Base-by-base conservation (phyloP, 176 grass and related monocot genomes). In the Oryza brachyantha region DNA sequence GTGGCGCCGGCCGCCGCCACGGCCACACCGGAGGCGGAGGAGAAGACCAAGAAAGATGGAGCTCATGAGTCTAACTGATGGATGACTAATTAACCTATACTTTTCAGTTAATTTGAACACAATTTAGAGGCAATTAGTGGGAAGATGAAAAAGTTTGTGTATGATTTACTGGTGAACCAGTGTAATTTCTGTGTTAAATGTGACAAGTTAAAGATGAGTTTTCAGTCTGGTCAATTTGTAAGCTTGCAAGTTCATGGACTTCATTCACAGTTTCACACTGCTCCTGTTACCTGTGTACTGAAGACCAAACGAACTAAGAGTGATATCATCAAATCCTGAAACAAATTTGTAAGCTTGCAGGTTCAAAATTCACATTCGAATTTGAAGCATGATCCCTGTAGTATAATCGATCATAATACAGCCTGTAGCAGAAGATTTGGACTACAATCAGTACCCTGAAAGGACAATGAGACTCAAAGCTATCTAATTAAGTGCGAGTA, bases 1-100 rank as follows among this genome's bases (percentile, higher is more conserved):
- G n/a, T n/a, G n/a, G n/a, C n/a, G n/a, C n/a, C n/a, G n/a, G n/a
- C n/a, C n/a, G n/a, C n/a, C n/a, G n/a, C n/a, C n/a, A n/a, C n/a
- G 21, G 24, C 3, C 8, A 17, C 29, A 13, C 13, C 22, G 46
- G 29, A 1, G 17, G 1, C 5, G 32, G 35, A 66, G 35, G 65
- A 52, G 17, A 28, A 39, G 69, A 60, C 25, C 3, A 85, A 80
- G 46, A 74, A 66, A 73, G 45, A 74, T 0, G 78, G 3, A 19
- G 54, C 26, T 74, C 50, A 55, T 22, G 70, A 76, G 31, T 13
- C 24, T 16, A 58, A 58, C 5, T 37, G 71, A 74, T 74, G 31
- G 19, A 12, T 54, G 48, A n/a, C 48, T 54, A n/a, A 52, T 29
- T 72, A 54, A 34, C 60, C 6, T 65, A 24, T 19, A 66, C 34